These are phyloP conservation scores for Didymellaceae sp. DNA, from an alignment of 2,329 filamentous ascomycete species.

Conservation along the genomic window DNA sequence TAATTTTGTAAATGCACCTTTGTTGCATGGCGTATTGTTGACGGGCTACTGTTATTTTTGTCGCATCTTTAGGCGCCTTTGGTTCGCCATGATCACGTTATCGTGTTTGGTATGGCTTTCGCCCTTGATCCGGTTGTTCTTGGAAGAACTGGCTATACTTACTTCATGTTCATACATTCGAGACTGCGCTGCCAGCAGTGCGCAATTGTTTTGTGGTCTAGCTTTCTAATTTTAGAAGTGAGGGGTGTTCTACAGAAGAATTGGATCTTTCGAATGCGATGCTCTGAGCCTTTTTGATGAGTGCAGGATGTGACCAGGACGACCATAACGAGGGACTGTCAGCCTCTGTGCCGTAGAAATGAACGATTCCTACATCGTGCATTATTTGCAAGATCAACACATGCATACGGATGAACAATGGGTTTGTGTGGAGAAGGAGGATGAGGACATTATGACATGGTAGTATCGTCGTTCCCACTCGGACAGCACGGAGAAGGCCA, in stretches of 20 bases:
- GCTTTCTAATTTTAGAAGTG: slow-evolving; percentile 3
- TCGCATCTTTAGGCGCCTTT: slow-evolving; percentile 12
- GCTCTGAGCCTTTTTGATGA: too few relatives aligned
- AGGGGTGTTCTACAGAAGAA: slow-evolving; percentile 8
- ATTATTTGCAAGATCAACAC: too few relatives aligned
- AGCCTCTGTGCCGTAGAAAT: too few relatives aligned
- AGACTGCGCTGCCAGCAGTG: slow-evolving; percentile 3
- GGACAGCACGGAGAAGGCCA: too few relatives aligned
- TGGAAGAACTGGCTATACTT: slow-evolving; percentile 1
- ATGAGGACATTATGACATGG: too few relatives aligned
- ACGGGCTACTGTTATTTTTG: slow-evolving; percentile 1
- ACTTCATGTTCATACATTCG: slow-evolving; percentile 17
- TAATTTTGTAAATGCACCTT: slow-evolving; percentile 33
- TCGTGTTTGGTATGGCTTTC: slow-evolving; percentile 11
- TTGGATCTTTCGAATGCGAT: not conserved
- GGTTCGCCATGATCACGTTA: slow-evolving; percentile 7
- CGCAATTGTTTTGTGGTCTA: not conserved
- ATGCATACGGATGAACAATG: too few relatives aligned
- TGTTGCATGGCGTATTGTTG: slow-evolving; percentile 6
- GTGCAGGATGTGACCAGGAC: too few relatives aligned
- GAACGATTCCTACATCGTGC: too few relatives aligned
- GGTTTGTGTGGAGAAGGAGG: too few relatives aligned
- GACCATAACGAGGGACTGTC: too few relatives aligned
- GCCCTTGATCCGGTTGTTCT: not conserved
- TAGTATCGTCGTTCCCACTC: too few relatives aligned